phyloP scores from a whole-genome alignment of 2,329 filamentous ascomycete genomes.

The Sclerotinia trifoliorum region DNA sequence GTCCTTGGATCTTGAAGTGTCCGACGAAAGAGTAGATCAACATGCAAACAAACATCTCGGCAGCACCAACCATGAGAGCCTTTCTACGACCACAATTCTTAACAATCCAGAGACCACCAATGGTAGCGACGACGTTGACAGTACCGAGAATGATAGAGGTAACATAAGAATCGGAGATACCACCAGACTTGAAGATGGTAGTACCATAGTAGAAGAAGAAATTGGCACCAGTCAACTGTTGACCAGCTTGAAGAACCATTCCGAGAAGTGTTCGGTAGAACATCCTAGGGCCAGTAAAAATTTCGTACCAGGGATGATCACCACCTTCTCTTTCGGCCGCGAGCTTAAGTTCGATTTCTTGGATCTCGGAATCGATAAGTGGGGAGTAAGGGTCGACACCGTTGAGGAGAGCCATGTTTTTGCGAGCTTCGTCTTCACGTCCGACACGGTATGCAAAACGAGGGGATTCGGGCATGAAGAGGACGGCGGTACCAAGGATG shows the following conservation, averaged over 20 bases:
- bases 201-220: constrained; percentile 67
- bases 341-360: constrained; percentile 53
- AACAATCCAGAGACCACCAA: constrained; percentile 63
- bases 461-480: constrained; percentile 56
- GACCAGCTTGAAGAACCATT: constrained; percentile 61
- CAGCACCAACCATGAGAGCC: constrained; percentile 60
- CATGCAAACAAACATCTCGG: constrained; percentile 62
- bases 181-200: constrained; percentile 64
- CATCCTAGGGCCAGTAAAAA: constrained; percentile 68
- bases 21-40: constrained; percentile 55
- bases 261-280: constrained; percentile 62
- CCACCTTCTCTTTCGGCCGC: constrained; percentile 47
- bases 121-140: constrained; percentile 67
- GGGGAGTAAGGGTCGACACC: constrained; percentile 43
- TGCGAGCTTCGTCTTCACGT: constrained; percentile 49
- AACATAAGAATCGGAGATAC: constrained; percentile 62
- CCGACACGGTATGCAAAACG: constrained; percentile 51
- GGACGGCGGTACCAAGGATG: constrained; percentile 50
- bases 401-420: constrained; percentile 47
- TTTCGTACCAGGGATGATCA: constrained; percentile 49
- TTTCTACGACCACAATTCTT: constrained; percentile 64
- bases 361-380: constrained; percentile 49
- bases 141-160: constrained; percentile 67
- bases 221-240: constrained; percentile 68
- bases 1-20: constrained; percentile 44